Base-by-base conservation (phyloP, 2,329 filamentous ascomycete genomes). In the Microcera coccophila region DNA sequence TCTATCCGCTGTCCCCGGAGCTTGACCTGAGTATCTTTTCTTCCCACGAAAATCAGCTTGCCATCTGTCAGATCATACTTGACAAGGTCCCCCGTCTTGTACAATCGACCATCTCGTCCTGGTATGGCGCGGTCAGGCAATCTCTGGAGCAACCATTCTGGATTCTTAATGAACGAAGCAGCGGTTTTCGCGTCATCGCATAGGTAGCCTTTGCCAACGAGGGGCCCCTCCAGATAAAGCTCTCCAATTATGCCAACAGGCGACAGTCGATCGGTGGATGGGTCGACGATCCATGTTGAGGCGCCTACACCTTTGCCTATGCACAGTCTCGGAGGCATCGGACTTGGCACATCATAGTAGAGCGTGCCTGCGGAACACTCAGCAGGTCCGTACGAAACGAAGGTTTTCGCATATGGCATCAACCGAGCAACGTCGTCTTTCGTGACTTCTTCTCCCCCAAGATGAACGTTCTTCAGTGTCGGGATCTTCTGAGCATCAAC, bases 31-130 rank as follows among this genome's bases (percentile, higher is more conserved):
- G 36, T 33, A 15, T 62, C 60, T 5, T 55, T 55, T 3, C 60
- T 53, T 12, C 75, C 75, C 16, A 76, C 45, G 31, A 69, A 76
- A 0, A 63, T 54, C 4, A 78, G 50, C 4, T 58, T 57, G 0
- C 71, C 70, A 29, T 74, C 66, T 0, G n/a, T n/a, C n/a, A 58
- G 50, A 26, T 68, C 59, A 29, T 73, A 73, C 19, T 54, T 52
- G 3, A 63, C 74, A 2, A 78, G 59, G 49, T 78, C 74, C 4
- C 74, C 74, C 2, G 74, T 75, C 44, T 69, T 70, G 51, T 74
- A 78, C 5, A 71, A 31, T 4, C 56, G 34, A 1, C 44, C 41
- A 4, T 16, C 20, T 8, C 37, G 47, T 2, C 36, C n/a, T n/a
- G n/a, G n/a, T n/a, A n/a, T n/a, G n/a, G n/a, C n/a, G n/a, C n/a